phyloP scores from a whole-genome alignment of 495 filamentous ascomycete species.

The Tuber umbilicatum region DNA sequence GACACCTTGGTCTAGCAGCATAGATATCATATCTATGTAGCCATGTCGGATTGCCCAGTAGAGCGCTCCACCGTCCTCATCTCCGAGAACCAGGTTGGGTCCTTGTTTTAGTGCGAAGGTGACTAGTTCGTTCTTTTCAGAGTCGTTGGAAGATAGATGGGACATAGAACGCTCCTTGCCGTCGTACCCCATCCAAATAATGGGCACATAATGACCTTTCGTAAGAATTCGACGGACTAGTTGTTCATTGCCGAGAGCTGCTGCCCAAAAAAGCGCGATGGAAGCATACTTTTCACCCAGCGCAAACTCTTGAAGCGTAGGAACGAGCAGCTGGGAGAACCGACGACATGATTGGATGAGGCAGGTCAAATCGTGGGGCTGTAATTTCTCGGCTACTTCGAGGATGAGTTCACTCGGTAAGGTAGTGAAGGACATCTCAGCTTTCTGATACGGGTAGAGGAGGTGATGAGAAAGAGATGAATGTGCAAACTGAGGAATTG shows the following conservation, averaged over 20 bases:
- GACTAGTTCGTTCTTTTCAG: neutral
- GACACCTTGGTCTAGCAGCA: conserved; percentile 6
- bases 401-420: neutral
- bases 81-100: neutral
- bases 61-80: neutral
- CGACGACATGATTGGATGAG: neutral
- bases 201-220: neutral
- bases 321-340: neutral
- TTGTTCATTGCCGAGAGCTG: conserved; percentile 6
- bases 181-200: conserved; percentile 3
- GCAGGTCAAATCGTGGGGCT: neutral
- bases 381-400: conserved; percentile 4
- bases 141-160: neutral
- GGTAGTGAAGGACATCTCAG: neutral
- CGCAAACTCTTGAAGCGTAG: conserved; percentile 1
- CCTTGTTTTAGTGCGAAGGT: neutral
- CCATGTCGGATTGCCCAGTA: conserved; percentile 8
- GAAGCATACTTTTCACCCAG: neutral
- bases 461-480: neutral
- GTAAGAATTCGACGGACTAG: neutral
- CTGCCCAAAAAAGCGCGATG: conserved; percentile 7
- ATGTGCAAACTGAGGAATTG: neutral
- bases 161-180: neutral
- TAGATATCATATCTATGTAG: neutral
- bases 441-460: neutral